These are phyloP conservation scores for Ampelocalamus luodianensis DNA, from an alignment of 176 grass and related monocot genomes.

Conservation along the genomic window DNA sequence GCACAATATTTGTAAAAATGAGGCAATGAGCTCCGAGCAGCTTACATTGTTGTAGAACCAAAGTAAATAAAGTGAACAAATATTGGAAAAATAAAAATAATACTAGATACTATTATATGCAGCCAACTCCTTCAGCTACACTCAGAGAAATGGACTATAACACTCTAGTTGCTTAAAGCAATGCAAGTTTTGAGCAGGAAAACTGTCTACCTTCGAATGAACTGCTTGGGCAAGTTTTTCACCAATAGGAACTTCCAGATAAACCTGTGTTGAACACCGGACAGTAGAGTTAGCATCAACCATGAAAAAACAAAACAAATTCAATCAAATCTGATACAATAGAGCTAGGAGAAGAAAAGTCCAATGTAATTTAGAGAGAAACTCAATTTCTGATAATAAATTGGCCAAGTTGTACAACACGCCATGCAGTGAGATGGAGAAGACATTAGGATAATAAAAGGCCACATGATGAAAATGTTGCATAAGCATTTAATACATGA, in stretches of 20 bases:
- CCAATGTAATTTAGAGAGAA: not conserved
- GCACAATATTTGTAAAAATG: not conserved
- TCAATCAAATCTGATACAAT: constrained; percentile 25
- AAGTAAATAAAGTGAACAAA: not conserved
- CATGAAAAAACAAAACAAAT: not conserved
- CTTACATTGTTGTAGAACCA: not conserved
- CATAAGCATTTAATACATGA: not conserved
- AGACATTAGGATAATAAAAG: constrained; percentile 24
- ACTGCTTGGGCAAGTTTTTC: constrained; percentile 93
- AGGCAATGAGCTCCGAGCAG: not conserved
- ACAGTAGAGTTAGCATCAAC: constrained; percentile 12
- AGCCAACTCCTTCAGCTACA: constrained; percentile 34
- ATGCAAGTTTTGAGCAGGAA: constrained; percentile 24
- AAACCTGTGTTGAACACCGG: constrained; percentile 59
- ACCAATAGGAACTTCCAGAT: constrained; percentile 88
- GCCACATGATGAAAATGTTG: not conserved
- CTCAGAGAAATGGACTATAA: not conserved
- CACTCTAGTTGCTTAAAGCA: constrained; percentile 12
- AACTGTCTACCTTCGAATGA: constrained; percentile 76
- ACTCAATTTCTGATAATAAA: not conserved
- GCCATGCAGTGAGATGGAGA: not conserved
- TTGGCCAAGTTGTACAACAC: not conserved
- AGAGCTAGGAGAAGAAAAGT: constrained; percentile 21
- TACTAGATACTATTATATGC: constrained; percentile 18
- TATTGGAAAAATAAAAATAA: not conserved